These are phyloP conservation scores for Eucalyptus brandiana DNA, from an alignment of 345 rosid species.

Conservation along the genomic window DNA sequence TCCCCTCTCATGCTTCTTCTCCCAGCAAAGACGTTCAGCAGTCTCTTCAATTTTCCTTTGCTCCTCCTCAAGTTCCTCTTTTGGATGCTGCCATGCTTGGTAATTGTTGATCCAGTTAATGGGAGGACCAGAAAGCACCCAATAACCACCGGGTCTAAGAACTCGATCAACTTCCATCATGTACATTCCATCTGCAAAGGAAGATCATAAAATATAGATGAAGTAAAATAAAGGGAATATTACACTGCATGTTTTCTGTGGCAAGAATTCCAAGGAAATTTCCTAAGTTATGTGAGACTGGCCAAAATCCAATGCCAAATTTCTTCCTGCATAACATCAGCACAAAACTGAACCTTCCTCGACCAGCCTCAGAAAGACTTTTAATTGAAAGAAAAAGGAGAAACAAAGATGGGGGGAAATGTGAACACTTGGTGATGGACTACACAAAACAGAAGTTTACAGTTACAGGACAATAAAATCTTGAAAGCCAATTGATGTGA, in stretches of 20 bases:
- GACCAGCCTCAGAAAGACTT: not conserved
- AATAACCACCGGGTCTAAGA: constrained; percentile 63
- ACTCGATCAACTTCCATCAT: constrained; percentile 68
- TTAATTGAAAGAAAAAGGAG: not conserved
- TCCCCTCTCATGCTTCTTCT: constrained; percentile 53
- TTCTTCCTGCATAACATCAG: not conserved
- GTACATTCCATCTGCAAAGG: constrained; percentile 47
- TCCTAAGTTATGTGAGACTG: not conserved
- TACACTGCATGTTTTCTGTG: not conserved
- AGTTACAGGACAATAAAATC: not conserved
- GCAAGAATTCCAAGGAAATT: not conserved
- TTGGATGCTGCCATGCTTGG: constrained; percentile 42
- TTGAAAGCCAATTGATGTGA: not conserved
- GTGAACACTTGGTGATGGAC: not conserved
- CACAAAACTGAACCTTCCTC: not conserved
- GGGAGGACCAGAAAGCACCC: constrained; percentile 65
- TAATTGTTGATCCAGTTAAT: constrained; percentile 43
- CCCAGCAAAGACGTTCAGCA: constrained; percentile 65
- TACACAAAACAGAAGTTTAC: not conserved
- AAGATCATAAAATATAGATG: not conserved
- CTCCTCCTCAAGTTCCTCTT: constrained; percentile 44
- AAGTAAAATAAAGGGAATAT: not conserved
- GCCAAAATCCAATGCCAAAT: not conserved
- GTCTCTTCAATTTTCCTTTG: constrained; percentile 48
- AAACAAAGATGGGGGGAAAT: not conserved